Evolutionary conservation across 1,139 yeast genomes (phyloP), one percentile per base, ranked within the genome.

Genomic region (Saccharomycopsis hybrid): DNA sequence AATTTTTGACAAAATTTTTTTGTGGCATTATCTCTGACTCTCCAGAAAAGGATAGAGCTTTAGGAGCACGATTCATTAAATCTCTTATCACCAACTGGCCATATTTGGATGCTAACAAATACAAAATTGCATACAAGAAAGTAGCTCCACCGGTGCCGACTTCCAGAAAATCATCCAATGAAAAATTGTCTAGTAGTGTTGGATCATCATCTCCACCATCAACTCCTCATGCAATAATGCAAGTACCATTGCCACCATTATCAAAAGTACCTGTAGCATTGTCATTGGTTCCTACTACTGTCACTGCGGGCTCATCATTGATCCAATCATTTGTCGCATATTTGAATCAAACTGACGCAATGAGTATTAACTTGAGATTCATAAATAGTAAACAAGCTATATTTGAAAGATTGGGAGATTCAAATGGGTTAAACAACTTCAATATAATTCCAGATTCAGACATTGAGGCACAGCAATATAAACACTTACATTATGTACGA

Each of bases 61-160:
- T 32, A 4, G 51, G 49, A 11, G 11, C 44, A 5, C 39, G 13
- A 13, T 48, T 48, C 40, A 32, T 53, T 25, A 29, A 31, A 18
- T 30, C 35, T 11, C 25, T 53, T 8, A 45, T 53, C 5, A 40
- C n/a, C 35, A 30, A 33, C 31, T 53, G 55, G 55, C 52, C 54
- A 3, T 43, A 38, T 40, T 13, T 50, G 28, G 52, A 51, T 36
- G 31, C 43, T 8, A 53, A 53, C 33, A 13, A 33, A n/a, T 28
- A 40, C 27, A 52, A 41, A 41, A 44, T 47, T 5, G 43, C 37
- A 24, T 41, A 33, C 11, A 49, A 45, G 30, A 43, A 38, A 18
- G 31, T 32, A 29, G 41, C 32, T 4, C 52, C 46, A 11, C 46
- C 46, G 18, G 42, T 44, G 13, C 48, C 44, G n/a, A 18, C 48